Percentiles rank a stretch among this genome's conserved stretches.
These are phyloP conservation scores for Elsinoe australis DNA, from an alignment of 2,329 filamentous ascomycete species.

Conservation along the genomic window DNA sequence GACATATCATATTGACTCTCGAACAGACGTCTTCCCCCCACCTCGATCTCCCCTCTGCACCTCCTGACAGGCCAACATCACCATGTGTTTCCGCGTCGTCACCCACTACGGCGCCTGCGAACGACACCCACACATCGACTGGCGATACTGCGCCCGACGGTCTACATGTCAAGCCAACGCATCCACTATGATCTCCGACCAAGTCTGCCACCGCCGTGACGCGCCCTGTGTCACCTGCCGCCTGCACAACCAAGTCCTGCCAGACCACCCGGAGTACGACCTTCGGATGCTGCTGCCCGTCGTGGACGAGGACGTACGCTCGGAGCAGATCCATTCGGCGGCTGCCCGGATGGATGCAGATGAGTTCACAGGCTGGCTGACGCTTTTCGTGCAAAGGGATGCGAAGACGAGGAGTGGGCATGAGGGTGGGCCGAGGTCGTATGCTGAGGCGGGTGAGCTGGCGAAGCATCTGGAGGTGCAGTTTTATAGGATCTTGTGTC, in stretches of 20 bases:
- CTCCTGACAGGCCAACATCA: neutral
- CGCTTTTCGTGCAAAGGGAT: constrained; percentile 1
- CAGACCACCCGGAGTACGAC: constrained; percentile 5
- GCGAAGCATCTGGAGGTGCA: neutral
- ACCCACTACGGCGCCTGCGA: neutral
- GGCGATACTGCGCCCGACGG: neutral
- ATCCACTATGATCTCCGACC: neutral
- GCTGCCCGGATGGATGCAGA: constrained; percentile 3
- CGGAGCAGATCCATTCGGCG: neutral
- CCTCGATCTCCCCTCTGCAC: neutral
- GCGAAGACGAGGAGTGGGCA: neutral
- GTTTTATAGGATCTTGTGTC: neutral
- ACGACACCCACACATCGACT: neutral
- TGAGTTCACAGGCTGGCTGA: constrained; percentile 1
- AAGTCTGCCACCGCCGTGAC: neutral
- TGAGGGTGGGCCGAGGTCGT: neutral
- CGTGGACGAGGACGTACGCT: neutral
- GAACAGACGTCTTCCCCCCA: neutral
- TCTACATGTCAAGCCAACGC: neutral
- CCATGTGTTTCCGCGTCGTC: neutral
- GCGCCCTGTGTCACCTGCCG: too few relatives aligned
- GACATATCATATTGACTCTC: neutral
- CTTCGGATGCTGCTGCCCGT: neutral
- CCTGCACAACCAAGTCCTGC: neutral
- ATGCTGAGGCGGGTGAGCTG: neutral